Percentiles rank a stretch among this genome's conserved stretches.
Evolutionary conservation across 2,329 filamentous ascomycete genomes (phyloP).

Genomic region (Tolypocladium endophyticum): DNA sequence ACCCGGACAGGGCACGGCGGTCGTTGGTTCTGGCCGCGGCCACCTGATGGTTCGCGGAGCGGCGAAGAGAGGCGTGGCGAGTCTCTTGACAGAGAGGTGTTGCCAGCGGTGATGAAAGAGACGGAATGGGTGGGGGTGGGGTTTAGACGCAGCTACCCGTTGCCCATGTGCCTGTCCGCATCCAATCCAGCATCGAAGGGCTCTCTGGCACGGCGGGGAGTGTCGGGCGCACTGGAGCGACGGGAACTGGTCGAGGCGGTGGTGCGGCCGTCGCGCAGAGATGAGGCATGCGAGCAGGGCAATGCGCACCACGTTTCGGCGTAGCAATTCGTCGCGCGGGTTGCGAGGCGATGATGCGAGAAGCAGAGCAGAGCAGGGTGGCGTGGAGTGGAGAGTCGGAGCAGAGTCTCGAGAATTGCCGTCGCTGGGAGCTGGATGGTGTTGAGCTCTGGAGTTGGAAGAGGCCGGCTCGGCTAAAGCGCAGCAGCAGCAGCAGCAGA

Average conservation of each 20-base stretch:
- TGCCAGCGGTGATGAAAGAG: not conserved
- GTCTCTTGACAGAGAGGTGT: not conserved
- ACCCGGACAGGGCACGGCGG: constrained; percentile 3
- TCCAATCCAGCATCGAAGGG: constrained; percentile 5
- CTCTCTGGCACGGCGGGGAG: constrained; percentile 4
- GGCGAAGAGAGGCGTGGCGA: not conserved
- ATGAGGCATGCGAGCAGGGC: constrained; percentile 21
- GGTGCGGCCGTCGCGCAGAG: constrained; percentile 18
- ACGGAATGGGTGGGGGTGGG: not conserved
- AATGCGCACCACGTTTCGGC: constrained; percentile 2
- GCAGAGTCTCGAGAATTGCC: not conserved
- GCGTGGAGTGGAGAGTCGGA: no score
- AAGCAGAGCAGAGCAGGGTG: not conserved
- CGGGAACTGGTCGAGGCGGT: constrained; percentile 3
- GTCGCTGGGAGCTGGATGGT: not conserved
- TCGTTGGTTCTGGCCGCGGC: not conserved
- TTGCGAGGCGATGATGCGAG: not conserved
- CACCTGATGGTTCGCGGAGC: not conserved
- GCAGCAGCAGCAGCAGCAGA: not conserved
- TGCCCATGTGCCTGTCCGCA: constrained; percentile 9
- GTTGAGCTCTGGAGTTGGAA: not conserved
- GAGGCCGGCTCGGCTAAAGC: not conserved
- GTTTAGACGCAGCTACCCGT: constrained; percentile 13
- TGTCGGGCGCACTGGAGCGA: constrained; percentile 1
- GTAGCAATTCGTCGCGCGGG: not conserved